Base-by-base conservation (phyloP, 2,329 filamentous ascomycete genomes). In the Xylariaceae sp. region DNA sequence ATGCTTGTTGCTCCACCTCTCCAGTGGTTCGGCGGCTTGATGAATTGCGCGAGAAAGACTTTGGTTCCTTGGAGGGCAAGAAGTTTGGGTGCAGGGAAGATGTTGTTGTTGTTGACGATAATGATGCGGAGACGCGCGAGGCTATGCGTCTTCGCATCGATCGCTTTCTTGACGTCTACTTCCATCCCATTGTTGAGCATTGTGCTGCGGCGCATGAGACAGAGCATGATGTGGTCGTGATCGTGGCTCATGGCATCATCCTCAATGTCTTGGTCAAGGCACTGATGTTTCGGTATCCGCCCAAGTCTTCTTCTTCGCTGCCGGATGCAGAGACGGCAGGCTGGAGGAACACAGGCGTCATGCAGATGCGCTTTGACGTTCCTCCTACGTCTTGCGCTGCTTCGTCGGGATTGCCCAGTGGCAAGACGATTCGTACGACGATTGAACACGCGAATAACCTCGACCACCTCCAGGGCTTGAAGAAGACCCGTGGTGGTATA, bases 231-330 rank as follows among this genome's bases (percentile, higher is more conserved):
- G 64, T 68, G 2, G 65, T 88, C 9, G 81, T 78, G 1, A 64
- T 94, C 11, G 83, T 94, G 3, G 83, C 88, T 2, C 89, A 96
- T 54, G 88, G 89, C 12, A 81, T 94, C 44, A 78, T 94, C 28
- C 72, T 95, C 2, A 78, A 77, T 2, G 71, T 78, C 21, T 61
- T 95, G 0, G 81, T 84, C 71, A 71, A 73, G 39, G 69, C 72
- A 9, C 59, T 94, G 11, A 64, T 83, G 6, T 62, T 66, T 9
- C 69, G 75, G 3, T 73, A 86, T 42, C 59, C 62, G 6, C 16
- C 42, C 5, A 41, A 28, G 15, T 27, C 34, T 7, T 8, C 18
- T 13, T 15, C n/a, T n/a, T 32, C 38, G 9, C 24, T 19, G 39
- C 51, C 11, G 9, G 30, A 28, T 26, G 15, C 26, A 32, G 33